Conservation (phyloP, 441 rosid species). For the Croton laevigatus region DNA sequence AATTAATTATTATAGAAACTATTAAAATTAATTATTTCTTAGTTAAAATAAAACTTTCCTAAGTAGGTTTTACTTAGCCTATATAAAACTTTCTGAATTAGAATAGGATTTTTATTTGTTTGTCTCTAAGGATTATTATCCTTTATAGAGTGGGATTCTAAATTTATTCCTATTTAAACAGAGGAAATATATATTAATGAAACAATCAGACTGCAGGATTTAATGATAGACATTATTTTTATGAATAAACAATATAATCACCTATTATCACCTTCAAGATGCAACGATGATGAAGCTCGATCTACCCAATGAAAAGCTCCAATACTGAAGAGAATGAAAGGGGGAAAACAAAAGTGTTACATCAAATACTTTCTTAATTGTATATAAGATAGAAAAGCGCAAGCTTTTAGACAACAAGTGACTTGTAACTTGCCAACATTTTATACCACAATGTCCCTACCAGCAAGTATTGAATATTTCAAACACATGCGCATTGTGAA, state of each 20-base stretch:
- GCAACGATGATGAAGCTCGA: slow-evolving; percentile 51
- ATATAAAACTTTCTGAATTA: no score
- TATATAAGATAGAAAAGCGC: neutral
- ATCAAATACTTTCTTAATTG: neutral
- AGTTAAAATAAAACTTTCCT: no score
- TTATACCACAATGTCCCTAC: neutral
- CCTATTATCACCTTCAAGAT: slow-evolving; percentile 46
- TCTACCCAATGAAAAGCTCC: slow-evolving; percentile 95
- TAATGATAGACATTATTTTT: neutral
- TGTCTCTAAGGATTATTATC: no score
- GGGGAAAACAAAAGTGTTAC: neutral
- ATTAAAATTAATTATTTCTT: no score
- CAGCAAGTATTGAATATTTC: neutral
- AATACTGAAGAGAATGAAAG: slow-evolving; percentile 39
- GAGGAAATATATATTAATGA: no score
- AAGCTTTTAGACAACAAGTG: neutral
- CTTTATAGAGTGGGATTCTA: no score
- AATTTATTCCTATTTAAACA: no score
- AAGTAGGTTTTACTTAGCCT: no score
- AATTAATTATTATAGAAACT: no score
- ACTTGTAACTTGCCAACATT: neutral
- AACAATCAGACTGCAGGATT: neutral
- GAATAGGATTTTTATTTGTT: no score
- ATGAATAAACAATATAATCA: slow-evolving; percentile 21
- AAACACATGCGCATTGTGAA: neutral